These are phyloP conservation scores for Rugonectria rugulosa DNA, from an alignment of 2,329 filamentous ascomycete species.

Conservation along the genomic window DNA sequence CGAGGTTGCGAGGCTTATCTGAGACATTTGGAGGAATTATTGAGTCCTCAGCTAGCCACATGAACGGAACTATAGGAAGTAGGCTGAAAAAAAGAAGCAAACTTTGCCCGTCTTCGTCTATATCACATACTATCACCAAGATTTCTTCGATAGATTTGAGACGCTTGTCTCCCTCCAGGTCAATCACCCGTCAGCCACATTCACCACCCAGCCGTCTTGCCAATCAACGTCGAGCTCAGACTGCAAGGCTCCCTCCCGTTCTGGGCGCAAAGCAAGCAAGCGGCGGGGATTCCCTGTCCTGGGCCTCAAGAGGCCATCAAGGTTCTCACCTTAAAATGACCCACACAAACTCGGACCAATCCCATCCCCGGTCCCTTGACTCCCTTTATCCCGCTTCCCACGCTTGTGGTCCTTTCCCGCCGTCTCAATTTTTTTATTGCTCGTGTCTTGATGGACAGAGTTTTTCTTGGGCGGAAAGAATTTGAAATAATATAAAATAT, in stretches of 20 bases:
- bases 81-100: too few species aligned
- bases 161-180: too few species aligned
- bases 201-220: not conserved
- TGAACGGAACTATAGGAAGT: too few species aligned
- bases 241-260: not conserved
- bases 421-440: not conserved
- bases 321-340: slow-evolving; percentile 41
- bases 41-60: too few species aligned
- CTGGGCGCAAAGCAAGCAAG: too few species aligned
- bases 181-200: not conserved
- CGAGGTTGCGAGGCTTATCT: too few species aligned
- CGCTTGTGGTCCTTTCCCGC: not conserved
- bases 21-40: too few species aligned
- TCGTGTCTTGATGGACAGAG: not conserved
- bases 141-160: too few species aligned
- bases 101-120: too few species aligned
- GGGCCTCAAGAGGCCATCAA: slow-evolving; percentile 35
- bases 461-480: not conserved
- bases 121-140: too few species aligned
- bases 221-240: not conserved
- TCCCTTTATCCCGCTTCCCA: slow-evolving; percentile 14
- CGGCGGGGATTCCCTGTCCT: slow-evolving; percentile 10
- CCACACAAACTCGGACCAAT: slow-evolving; percentile 25
- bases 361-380: slow-evolving; percentile 2
- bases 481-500: not conserved